Conservation (phyloP, 1,284 basidiomycete genomes). For the Sporisorium sorghi region DNA sequence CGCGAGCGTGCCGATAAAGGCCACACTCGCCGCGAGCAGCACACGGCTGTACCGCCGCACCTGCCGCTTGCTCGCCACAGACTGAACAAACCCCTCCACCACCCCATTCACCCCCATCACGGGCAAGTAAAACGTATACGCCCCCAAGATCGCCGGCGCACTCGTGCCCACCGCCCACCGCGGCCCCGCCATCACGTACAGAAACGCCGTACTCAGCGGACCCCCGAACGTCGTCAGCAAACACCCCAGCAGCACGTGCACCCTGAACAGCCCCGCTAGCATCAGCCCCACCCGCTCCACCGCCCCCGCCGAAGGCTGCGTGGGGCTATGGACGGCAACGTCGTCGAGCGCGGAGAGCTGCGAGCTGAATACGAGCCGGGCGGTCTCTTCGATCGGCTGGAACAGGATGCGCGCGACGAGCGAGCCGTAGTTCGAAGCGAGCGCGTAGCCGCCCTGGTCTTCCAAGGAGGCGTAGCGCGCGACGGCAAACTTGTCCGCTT, state of each 20-base stretch:
- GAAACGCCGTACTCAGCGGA: constrained; percentile 51
- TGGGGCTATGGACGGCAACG: no score
- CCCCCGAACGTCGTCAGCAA: constrained; percentile 54
- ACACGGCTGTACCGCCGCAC: constrained; percentile 53
- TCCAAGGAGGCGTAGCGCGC: constrained; percentile 57
- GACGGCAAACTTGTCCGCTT: constrained; percentile 84
- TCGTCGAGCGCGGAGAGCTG: constrained; percentile 18
- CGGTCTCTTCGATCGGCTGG: constrained; percentile 66
- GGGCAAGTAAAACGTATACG: constrained; percentile 62
- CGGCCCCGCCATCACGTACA: constrained; percentile 61
- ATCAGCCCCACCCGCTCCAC: constrained; percentile 15
- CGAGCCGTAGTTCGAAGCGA: constrained; percentile 67
- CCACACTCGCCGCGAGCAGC: constrained; percentile 50
- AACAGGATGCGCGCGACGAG: constrained; percentile 65
- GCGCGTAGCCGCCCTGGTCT: constrained; percentile 67
- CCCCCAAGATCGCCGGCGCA: constrained; percentile 56
- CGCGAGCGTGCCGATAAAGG: constrained; percentile 46
- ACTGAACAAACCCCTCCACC: constrained; percentile 65
- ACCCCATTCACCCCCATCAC: constrained; percentile 67
- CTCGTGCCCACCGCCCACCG: constrained; percentile 56
- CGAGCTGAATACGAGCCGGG: constrained; percentile 54
- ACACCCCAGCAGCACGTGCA: constrained; percentile 52
- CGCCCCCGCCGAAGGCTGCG: no score
- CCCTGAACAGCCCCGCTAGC: constrained; percentile 46
- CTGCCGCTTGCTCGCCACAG: constrained; percentile 37